Percentiles rank a stretch among this genome's conserved stretches.
These are phyloP conservation scores for Mucuna pruriens DNA, from an alignment of 306 rosid species.

Conservation along the genomic window DNA sequence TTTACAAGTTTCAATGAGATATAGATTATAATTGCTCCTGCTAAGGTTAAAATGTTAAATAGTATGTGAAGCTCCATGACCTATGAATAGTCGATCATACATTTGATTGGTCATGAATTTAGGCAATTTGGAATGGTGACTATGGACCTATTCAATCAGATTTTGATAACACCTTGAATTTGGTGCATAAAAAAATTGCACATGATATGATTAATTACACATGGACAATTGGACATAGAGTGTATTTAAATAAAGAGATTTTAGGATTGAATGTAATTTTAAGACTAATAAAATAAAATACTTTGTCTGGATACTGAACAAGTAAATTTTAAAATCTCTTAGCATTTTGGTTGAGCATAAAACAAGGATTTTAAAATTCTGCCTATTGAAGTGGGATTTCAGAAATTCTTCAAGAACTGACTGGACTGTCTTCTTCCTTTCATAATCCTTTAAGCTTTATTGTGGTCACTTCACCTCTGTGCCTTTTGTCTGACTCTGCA, in stretches of 20 bases:
- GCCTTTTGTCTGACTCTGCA: not conserved
- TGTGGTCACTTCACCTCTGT: not conserved
- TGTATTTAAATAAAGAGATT: not conserved
- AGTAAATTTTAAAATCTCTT: not conserved
- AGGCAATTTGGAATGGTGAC: slow-evolving; percentile 18
- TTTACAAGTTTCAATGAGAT: slow-evolving; percentile 1
- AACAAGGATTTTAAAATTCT: not conserved
- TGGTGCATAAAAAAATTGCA: not conserved
- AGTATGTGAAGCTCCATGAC: not conserved
- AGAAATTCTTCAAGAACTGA: not conserved
- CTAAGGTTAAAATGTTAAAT: slow-evolving; percentile 25
- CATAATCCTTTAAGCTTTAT: not conserved
- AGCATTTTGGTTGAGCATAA: not conserved
- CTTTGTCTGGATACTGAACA: not conserved
- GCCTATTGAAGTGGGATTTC: not conserved
- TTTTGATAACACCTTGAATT: slow-evolving; percentile 8
- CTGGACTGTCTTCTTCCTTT: not conserved
- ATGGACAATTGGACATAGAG: not conserved
- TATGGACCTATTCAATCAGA: slow-evolving; percentile 1
- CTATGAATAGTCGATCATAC: slow-evolving; percentile 10
- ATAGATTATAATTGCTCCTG: not conserved
- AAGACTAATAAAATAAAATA: not conserved
- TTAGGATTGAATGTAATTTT: not conserved
- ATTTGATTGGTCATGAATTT: slow-evolving; percentile 12
- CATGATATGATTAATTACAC: not conserved